Conservation (phyloP, 2,329 filamentous ascomycete genomes). For the Exophiala bonariae region DNA sequence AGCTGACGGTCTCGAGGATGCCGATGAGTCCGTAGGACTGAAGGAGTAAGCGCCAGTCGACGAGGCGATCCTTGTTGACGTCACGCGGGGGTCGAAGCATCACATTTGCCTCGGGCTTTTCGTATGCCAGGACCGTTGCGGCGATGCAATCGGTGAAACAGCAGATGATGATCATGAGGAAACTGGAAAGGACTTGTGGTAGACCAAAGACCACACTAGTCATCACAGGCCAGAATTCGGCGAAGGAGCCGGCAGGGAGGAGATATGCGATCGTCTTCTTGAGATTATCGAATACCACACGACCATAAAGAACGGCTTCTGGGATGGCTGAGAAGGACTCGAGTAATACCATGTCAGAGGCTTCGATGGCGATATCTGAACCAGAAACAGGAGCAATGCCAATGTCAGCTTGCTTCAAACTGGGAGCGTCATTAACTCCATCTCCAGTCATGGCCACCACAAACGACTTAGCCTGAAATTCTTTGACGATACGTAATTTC, state of each 20-base stretch:
- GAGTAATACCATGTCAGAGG: slow-evolving; percentile 62
- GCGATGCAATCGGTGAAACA: slow-evolving; percentile 77
- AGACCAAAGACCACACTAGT: slow-evolving; percentile 71
- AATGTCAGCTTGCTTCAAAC: slow-evolving; percentile 59
- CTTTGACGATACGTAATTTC: slow-evolving; percentile 76
- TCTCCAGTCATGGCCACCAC: slow-evolving; percentile 57
- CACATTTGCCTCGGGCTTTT: slow-evolving; percentile 74
- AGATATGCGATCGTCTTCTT: slow-evolving; percentile 77
- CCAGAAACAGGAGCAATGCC: slow-evolving; percentile 61
- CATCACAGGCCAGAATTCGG: slow-evolving; percentile 70
- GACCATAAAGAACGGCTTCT: slow-evolving; percentile 69
- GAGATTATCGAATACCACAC: slow-evolving; percentile 77
- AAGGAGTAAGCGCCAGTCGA: slow-evolving; percentile 70
- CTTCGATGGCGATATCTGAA: slow-evolving; percentile 63
- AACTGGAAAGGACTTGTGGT: slow-evolving; percentile 71
- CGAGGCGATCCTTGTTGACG: slow-evolving; percentile 68
- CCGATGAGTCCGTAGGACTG: slow-evolving; percentile 74
- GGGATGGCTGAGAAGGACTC: slow-evolving; percentile 73
- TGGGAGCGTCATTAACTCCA: slow-evolving; percentile 53
- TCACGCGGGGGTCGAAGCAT: slow-evolving; percentile 68
- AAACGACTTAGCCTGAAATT: slow-evolving; percentile 63
- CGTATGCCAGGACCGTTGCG: slow-evolving; percentile 72
- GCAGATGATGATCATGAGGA: slow-evolving; percentile 59
- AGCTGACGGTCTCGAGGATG: slow-evolving; percentile 59
- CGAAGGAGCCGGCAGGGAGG: slow-evolving; percentile 71